Conservation (phyloP, 495 filamentous ascomycete species). For the Neurospora sp. region DNA sequence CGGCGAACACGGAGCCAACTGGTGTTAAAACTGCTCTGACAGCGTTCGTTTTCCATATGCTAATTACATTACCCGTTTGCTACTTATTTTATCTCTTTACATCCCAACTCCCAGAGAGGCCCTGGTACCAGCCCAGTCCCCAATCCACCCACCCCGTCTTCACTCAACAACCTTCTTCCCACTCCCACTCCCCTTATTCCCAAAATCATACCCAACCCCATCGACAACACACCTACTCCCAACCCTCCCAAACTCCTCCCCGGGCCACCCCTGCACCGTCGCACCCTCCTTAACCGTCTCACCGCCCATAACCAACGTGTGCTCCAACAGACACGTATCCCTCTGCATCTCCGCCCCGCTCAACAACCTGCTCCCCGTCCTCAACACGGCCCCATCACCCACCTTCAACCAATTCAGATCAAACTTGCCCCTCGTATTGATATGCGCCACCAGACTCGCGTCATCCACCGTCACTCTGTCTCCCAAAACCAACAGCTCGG, state of each 20-base stretch:
- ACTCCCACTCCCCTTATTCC: background rate
- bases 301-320: slow-evolving; percentile 37
- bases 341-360: slow-evolving; percentile 32
- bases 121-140: background rate
- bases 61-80: background rate
- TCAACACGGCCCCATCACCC: slow-evolving; percentile 33
- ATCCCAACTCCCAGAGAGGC: background rate
- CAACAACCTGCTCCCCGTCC: slow-evolving; percentile 32
- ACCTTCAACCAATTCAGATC: slow-evolving; percentile 32
- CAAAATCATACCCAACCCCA: background rate
- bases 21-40: background rate
- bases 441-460: slow-evolving; percentile 35
- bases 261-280: slow-evolving; percentile 41
- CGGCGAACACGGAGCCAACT: background rate
- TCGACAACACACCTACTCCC: background rate
- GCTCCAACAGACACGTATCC: slow-evolving; percentile 36
- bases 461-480: slow-evolving; percentile 37
- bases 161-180: background rate
- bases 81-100: background rate
- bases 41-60: background rate
- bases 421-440: slow-evolving; percentile 25
- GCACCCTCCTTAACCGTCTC: slow-evolving; percentile 32
- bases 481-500: slow-evolving; percentile 35
- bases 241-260: slow-evolving; percentile 13
- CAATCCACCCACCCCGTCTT: background rate